Evolutionary conservation across 192 early-diverging fungal species (phyloP).

Genomic region (Lobosporangium transversale): DNA sequence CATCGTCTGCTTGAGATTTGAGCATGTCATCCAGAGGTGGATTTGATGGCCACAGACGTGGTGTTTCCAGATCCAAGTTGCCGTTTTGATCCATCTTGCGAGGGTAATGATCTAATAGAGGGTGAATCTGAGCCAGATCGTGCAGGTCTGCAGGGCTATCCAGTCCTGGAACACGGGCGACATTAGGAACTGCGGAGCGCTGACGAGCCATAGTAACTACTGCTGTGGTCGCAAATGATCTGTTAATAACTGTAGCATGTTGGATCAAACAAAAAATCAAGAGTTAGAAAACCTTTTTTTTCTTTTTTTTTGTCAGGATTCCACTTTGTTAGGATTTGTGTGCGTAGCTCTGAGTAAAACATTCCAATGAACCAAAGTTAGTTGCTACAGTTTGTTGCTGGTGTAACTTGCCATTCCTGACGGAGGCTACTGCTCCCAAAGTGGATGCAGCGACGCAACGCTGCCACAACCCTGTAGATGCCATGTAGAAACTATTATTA

Average conservation of each 20-base stretch:
- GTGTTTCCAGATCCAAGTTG: conserved; percentile 23
- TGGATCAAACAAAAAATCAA: not conserved
- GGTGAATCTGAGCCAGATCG: conserved; percentile 48
- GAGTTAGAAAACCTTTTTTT: too few relatives aligned
- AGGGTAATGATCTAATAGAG: conserved; percentile 48
- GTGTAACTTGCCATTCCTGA: conserved; percentile 50
- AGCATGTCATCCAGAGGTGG: conserved; percentile 51
- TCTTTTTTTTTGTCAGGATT: too few relatives aligned
- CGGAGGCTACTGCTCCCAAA: conserved; percentile 7
- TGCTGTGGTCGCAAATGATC: conserved; percentile 28
- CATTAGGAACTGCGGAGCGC: conserved; percentile 8
- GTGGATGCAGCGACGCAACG: conserved; percentile 35
- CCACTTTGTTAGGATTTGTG: not conserved
- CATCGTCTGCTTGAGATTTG: conserved; percentile 48
- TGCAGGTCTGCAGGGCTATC: conserved; percentile 24
- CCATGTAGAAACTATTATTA: too few relatives aligned
- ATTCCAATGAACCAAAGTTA: too few relatives aligned
- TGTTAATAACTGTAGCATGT: conserved; percentile 11
- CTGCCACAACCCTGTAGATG: conserved; percentile 51
- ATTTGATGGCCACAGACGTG: conserved; percentile 23
- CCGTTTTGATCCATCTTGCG: conserved; percentile 37
- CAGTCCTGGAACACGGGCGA: conserved; percentile 26
- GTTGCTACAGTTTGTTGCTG: too few relatives aligned
- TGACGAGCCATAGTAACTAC: conserved; percentile 44
- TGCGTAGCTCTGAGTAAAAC: too few relatives aligned